Percentiles rank a stretch among this genome's conserved stretches.
Evolutionary conservation across 2,329 filamentous ascomycete species (phyloP).

Genomic region (Neopestalotiopsis rosae): DNA sequence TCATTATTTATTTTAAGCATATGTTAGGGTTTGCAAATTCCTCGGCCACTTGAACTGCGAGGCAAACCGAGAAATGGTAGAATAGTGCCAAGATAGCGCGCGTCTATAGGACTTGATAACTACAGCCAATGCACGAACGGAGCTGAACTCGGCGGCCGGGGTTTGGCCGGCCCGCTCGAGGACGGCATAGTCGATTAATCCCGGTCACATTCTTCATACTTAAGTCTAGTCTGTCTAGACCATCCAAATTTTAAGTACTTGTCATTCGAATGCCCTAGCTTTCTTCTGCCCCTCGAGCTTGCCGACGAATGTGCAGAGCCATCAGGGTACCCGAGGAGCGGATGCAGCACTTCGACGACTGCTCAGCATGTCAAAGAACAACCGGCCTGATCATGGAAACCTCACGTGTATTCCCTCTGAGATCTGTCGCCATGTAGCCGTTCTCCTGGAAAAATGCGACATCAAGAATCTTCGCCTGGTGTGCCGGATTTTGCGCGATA

Average conservation of each 20-base stretch:
- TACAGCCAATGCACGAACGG: too few species aligned
- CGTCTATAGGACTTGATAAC: neutral
- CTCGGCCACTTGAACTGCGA: too few species aligned
- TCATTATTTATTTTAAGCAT: too few species aligned
- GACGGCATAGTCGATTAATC: too few species aligned
- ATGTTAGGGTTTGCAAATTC: too few species aligned
- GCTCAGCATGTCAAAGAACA: neutral
- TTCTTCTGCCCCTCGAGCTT: neutral
- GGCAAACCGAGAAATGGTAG: too few species aligned
- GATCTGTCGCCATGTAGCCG: neutral
- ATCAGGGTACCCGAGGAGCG: neutral
- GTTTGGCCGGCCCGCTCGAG: too few species aligned
- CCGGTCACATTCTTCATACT: too few species aligned
- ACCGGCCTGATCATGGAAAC: neutral
- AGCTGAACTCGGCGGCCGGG: too few species aligned
- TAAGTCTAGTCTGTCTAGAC: neutral
- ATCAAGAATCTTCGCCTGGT: slow-evolving; percentile 36
- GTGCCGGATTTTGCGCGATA: slow-evolving; percentile 23
- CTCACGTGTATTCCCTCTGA: neutral
- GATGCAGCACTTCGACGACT: neutral
- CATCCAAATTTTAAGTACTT: neutral
- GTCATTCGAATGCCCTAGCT: neutral
- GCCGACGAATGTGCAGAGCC: too few species aligned
- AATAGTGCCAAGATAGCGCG: too few species aligned
- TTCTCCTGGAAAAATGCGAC: slow-evolving; percentile 29